Evolutionary conservation across 1,284 basidiomycete genomes (phyloP), one percentile per base, ranked within the genome.

Genomic region (Kwoniella shivajii): DNA sequence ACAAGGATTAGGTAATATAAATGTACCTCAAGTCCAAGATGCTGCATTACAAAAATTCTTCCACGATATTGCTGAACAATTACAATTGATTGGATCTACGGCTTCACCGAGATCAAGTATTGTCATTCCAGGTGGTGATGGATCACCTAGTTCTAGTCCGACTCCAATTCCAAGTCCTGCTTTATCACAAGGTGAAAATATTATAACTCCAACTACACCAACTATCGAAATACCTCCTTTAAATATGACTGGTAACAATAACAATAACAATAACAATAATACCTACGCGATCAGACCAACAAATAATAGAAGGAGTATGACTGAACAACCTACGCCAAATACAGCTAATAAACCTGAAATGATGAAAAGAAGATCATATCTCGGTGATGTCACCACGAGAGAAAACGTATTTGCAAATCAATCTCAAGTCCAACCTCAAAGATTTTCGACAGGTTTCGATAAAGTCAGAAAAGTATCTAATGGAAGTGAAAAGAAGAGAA

Each of bases 21-120:
- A 61, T 39, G 63, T 69, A 29, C 79, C 79, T 0, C 72, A 78
- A 46, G 78, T 78, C 7, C 74, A 77, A 53, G 80, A 82, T 61
- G 78, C 78, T 1, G 79, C 80, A 20, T 76, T 82, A 65, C 80
- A 81, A 54, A 74, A 77, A 54, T 82, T 82, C 71, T 81, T 82
- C 75, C 78, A 81, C 61, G 81, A 82, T 63, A 81, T 82, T 29
- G 81, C 80, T 36, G 80, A 81, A 29, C 80, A 82, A 60, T 76
- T 82, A 11, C 78, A 79, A 50, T 77, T 78, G 18, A 80, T 82
- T 57, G 66, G 64, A 16, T 64, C 63, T 16, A n/a, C n/a, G 26
- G 60, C 61, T 29, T 63, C 60, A 24, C 67, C 67, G 4, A 43
- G 67, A 38, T 57, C 57, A 6, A 57, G 53, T n/a, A 48, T 68